Conservation (phyloP, 1,284 basidiomycete genomes). For the Sporisorium iseilematis-ciliati region DNA sequence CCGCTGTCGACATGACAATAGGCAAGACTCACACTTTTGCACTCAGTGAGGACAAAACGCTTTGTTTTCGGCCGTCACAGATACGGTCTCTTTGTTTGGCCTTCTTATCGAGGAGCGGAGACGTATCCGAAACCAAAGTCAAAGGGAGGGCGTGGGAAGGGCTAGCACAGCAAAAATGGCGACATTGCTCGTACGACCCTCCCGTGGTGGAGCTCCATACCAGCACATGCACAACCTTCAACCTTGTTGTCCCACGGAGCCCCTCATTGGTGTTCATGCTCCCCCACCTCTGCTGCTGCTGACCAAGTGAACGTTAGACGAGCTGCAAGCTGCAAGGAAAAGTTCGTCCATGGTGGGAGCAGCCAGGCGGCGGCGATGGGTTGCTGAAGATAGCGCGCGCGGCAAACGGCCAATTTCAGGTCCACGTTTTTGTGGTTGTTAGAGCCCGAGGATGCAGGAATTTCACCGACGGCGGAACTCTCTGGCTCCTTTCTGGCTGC, state of each 20-base stretch:
- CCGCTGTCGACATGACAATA: no score
- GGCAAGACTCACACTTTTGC: no score
- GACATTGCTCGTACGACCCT: not conserved
- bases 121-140: not conserved
- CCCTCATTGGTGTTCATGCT: constrained; percentile 13
- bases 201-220: constrained; percentile 6
- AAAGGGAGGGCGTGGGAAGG: not conserved
- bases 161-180: not conserved
- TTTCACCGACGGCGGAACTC: constrained; percentile 13
- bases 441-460: not conserved
- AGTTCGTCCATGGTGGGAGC: not conserved
- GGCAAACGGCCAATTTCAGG: constrained; percentile 4
- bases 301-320: not conserved
- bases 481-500: not conserved
- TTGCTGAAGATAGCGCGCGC: not conserved
- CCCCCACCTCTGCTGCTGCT: not conserved
- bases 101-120: no score
- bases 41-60: no score
- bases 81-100: no score
- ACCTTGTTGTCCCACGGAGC: constrained; percentile 37
- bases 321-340: constrained; percentile 20
- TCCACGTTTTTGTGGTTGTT: not conserved
- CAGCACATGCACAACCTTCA: not conserved
- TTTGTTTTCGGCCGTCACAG: no score
- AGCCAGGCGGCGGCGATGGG: not conserved